Base-by-base conservation (phyloP, 345 rosid species). In the Bruguiera gymnorhiza region DNA sequence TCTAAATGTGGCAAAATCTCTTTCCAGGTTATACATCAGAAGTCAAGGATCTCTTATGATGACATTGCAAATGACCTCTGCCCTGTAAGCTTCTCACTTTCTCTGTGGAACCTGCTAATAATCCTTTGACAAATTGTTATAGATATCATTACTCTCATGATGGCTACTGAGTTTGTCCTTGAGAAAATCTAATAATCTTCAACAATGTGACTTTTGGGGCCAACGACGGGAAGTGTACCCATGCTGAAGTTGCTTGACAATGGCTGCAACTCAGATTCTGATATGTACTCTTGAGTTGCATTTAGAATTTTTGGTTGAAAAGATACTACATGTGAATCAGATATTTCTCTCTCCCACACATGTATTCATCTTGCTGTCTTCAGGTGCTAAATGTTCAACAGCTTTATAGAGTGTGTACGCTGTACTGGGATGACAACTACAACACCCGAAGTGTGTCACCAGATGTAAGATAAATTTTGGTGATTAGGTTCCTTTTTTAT, bases 11-110 rank as follows among this genome's bases (percentile, higher is more conserved):
- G 29, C 24, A 16, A 11, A 16, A 8, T 27, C 24, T 34, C 7
- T 34, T 60, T 37, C 32, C 81, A 77, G 81, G 76, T 77, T 57
- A 77, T 73, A 58, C 76, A 68, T 51, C 71, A 65, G 73, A 77
- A 77, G 60, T 69, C 62, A 20, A 73, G 62, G 32, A 65, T 77
- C 39, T 63, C 77, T 20, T 73, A 69, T 54, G 74, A 77, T 32
- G 77, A 77, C 21, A 68, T 77, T 27, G 18, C 57, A 29, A 60
- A 30, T 77, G 80, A 77, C 51, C 80, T 72, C 58, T 77, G 80
- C 70, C 76, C 74, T 37, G 80, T 77, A 72, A 48, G 59, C 18
- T 67, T 66, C 46, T n/a, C 56, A 43, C 60, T 34, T 54, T 54
- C 58, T 54, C 27, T 54, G 11, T 13, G 50, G 1, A 43, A 43